A percentile compares a stretch with the other conserved stretches of the same genome.
These are phyloP conservation scores for Durusdinium trenchii DNA, from an alignment of 73 alveolate genomes.

Conservation along the genomic window DNA sequence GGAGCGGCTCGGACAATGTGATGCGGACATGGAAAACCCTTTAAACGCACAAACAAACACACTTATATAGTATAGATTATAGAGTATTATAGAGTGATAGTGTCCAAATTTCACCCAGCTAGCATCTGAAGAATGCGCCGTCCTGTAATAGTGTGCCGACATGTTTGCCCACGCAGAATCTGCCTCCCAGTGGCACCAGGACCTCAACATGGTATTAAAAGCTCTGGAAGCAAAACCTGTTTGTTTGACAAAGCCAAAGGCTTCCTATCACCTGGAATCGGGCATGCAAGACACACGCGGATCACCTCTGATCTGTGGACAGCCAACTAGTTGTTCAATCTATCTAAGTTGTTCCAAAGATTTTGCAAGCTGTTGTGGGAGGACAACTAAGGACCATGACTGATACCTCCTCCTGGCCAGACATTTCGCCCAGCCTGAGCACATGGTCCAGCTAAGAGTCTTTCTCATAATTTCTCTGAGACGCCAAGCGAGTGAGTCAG, in stretches of 20 bases:
- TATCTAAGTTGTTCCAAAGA: neutral
- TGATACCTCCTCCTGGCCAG: conserved; percentile 46
- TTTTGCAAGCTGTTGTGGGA: neutral
- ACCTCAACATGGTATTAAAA: neutral
- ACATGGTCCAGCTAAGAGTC: too few relatives aligned
- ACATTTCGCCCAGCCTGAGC: conserved; percentile 31
- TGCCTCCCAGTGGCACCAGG: conserved; percentile 9
- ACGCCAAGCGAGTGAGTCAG: too few relatives aligned
- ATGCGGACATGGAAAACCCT: too few relatives aligned
- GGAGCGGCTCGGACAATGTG: too few relatives aligned
- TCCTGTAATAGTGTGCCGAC: too few relatives aligned
- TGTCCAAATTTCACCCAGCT: too few relatives aligned
- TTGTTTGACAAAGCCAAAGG: neutral
- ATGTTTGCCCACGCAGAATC: too few relatives aligned
- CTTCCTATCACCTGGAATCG: neutral
- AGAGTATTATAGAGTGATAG: too few relatives aligned
- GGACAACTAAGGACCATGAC: neutral
- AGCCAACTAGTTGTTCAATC: neutral
- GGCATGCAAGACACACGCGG: neutral
- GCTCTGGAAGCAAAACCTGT: neutral
- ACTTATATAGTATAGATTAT: too few relatives aligned
- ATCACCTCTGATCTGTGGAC: neutral
- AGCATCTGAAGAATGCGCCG: too few relatives aligned
- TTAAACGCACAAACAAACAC: too few relatives aligned
- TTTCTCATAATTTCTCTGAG: too few relatives aligned